Percentiles rank a stretch among this genome's conserved stretches.
phyloP scores from a whole-genome alignment of 169 alveolate species.

The Theileria orientalis region DNA sequence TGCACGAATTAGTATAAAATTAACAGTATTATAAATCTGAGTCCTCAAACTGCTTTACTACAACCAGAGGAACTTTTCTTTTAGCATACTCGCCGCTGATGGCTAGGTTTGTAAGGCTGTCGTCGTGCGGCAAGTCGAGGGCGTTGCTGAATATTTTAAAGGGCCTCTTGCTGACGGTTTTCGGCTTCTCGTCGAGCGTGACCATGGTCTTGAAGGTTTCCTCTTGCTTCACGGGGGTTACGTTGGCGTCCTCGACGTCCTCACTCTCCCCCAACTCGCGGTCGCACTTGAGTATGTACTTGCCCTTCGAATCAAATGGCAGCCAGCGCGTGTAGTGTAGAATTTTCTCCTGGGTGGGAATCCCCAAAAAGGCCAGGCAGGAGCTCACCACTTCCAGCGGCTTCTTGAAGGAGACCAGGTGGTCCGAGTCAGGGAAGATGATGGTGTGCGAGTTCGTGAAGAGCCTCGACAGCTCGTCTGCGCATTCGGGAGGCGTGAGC shows the following conservation, averaged over 20 bases:
- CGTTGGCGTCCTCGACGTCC: constrained; percentile 2
- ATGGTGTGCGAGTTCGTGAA: constrained; percentile 57
- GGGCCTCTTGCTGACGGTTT: neutral
- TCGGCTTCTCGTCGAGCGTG: neutral
- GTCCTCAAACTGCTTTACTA: constrained; percentile 21
- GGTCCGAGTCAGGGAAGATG: constrained; percentile 53
- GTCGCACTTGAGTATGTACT: constrained; percentile 25
- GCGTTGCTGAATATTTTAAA: constrained; percentile 4
- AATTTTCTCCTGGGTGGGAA: constrained; percentile 26
- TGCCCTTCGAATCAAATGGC: constrained; percentile 47
- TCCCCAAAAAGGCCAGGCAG: constrained; percentile 47
- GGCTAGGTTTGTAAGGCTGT: constrained; percentile 2
- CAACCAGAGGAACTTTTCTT: constrained; percentile 26
- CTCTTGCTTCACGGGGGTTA: neutral
- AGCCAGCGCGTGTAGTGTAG: constrained; percentile 41
- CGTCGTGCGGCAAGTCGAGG: neutral
- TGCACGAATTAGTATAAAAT: too few species aligned
- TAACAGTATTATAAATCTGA: neutral
- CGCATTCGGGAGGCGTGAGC: constrained; percentile 54
- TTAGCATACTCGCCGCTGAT: neutral
- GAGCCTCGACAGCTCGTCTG: constrained; percentile 15
- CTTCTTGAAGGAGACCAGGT: constrained; percentile 44
- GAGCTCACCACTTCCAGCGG: constrained; percentile 58
- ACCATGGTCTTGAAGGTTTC: neutral
- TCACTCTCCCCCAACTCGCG: constrained; percentile 10